These are phyloP conservation scores for Sparassis latifolia DNA, from an alignment of 1,284 basidiomycete species.

Conservation along the genomic window DNA sequence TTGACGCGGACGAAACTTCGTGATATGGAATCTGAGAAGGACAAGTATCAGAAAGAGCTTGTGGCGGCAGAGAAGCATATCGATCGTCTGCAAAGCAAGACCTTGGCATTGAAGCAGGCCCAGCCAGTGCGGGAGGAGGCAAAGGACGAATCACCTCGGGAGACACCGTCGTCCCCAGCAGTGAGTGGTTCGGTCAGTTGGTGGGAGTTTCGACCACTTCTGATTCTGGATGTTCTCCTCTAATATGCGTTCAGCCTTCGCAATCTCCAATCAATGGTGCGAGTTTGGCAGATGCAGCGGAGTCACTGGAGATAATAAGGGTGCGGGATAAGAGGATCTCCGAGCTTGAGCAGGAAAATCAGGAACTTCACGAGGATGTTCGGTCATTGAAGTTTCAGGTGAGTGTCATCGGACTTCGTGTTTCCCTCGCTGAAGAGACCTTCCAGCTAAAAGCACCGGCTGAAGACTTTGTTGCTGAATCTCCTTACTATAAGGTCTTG, in stretches of 20 bases:
- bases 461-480: slow-evolving; percentile 38
- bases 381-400: slow-evolving; percentile 42
- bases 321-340: slow-evolving; percentile 36
- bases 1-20: slow-evolving; percentile 52
- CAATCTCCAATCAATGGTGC: slow-evolving; percentile 14
- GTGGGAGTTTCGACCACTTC: slow-evolving; percentile 48
- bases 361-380: slow-evolving; percentile 33
- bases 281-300: slow-evolving; percentile 13
- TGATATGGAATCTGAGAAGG: slow-evolving; percentile 48
- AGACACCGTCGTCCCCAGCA: slow-evolving; percentile 47
- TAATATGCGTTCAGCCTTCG: slow-evolving; percentile 35
- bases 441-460: slow-evolving; percentile 39
- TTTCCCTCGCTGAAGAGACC: slow-evolving; percentile 4
- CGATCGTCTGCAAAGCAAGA: slow-evolving; percentile 65
- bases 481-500: slow-evolving; percentile 43
- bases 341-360: slow-evolving; percentile 40
- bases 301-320: slow-evolving; percentile 31
- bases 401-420: background rate
- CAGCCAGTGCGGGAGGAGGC: slow-evolving; percentile 39
- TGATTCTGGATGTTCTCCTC: slow-evolving; percentile 30
- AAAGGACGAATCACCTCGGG: slow-evolving; percentile 32
- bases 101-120: slow-evolving; percentile 40
- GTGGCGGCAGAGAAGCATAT: slow-evolving; percentile 61
- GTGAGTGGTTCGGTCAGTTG: slow-evolving; percentile 66
- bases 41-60: slow-evolving; percentile 52